Evolutionary conservation across 2,329 filamentous ascomycete genomes (phyloP).

Genomic region (Fusarium chlamydosporum): DNA sequence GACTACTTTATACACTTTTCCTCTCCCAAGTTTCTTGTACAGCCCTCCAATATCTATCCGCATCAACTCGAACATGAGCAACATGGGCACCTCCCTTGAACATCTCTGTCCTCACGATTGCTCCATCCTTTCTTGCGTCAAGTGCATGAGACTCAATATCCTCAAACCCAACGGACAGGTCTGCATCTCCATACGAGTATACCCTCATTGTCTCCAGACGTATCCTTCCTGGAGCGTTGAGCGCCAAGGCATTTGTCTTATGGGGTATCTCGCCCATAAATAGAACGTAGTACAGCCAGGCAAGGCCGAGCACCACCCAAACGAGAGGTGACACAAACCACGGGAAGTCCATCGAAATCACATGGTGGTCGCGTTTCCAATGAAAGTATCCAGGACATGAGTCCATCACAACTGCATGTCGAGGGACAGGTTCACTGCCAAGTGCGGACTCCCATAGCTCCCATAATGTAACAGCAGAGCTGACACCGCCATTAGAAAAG

Average conservation of each 20-base stretch:
- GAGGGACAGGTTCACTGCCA: slow-evolving; percentile 53
- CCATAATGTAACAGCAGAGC: slow-evolving; percentile 57
- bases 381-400: slow-evolving; percentile 64
- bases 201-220: slow-evolving; percentile 60
- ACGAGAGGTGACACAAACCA: slow-evolving; percentile 55
- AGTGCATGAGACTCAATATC: slow-evolving; percentile 65
- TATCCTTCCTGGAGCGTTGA: slow-evolving; percentile 55
- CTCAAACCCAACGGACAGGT: slow-evolving; percentile 62
- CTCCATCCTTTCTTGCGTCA: slow-evolving; percentile 58
- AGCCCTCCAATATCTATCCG: slow-evolving; percentile 65
- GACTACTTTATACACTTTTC: neutral
- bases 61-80: slow-evolving; percentile 62
- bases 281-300: slow-evolving; percentile 53
- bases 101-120: slow-evolving; percentile 60
- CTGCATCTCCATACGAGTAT: slow-evolving; percentile 67
- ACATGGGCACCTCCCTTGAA: slow-evolving; percentile 67
- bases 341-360: slow-evolving; percentile 56
- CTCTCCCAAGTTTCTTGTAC: slow-evolving; percentile 64
- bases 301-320: slow-evolving; percentile 53
- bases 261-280: slow-evolving; percentile 52
- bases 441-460: slow-evolving; percentile 41
- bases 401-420: slow-evolving; percentile 63
- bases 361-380: slow-evolving; percentile 58
- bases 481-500: slow-evolving; percentile 68
- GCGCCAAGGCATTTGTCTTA: slow-evolving; percentile 54